Percentiles rank a stretch among this genome's conserved stretches.
phyloP scores from a whole-genome alignment of 2,329 filamentous ascomycete genomes.

The Pseudocercospora fijiensis region DNA sequence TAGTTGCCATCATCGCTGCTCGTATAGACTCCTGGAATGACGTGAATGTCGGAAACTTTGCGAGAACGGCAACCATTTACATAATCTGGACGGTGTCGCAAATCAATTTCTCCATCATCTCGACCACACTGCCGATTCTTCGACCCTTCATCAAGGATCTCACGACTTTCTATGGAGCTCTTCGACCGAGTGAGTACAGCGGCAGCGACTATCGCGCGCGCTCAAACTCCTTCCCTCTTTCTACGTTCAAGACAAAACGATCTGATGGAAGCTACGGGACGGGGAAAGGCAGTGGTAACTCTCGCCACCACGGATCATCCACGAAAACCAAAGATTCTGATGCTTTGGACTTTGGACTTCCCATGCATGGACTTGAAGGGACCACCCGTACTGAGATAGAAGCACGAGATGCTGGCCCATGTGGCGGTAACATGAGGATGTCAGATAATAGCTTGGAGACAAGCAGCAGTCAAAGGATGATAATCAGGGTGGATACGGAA shows the following conservation, averaged over 20 bases:
- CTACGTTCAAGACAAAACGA: slow-evolving; percentile 8
- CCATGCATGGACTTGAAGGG: not conserved
- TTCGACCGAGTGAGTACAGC: slow-evolving; percentile 16
- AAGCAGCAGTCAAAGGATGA: slow-evolving; percentile 13
- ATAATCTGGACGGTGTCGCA: slow-evolving; percentile 22
- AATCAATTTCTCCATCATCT: slow-evolving; percentile 24
- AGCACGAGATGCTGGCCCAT: slow-evolving; percentile 9
- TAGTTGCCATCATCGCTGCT: slow-evolving; percentile 17
- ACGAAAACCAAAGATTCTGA: not conserved
- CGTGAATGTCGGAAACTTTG: slow-evolving; percentile 9
- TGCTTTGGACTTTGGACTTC: slow-evolving; percentile 12
- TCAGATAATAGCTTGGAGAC: slow-evolving; percentile 8
- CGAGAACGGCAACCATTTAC: slow-evolving; percentile 16
- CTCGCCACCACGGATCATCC: not conserved
- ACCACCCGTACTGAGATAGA: slow-evolving; percentile 13
- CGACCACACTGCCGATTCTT: slow-evolving; percentile 15
- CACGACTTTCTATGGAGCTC: slow-evolving; percentile 17
- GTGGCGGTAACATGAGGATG: not conserved
- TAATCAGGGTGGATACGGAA: slow-evolving; percentile 14
- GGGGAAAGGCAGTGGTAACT: not conserved
- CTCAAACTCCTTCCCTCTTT: slow-evolving; percentile 13
- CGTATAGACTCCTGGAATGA: slow-evolving; percentile 17
- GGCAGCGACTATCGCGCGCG: not conserved
- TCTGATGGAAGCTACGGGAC: not conserved
- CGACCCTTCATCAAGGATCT: slow-evolving; percentile 22